These are phyloP conservation scores for Populus hybrid DNA, from an alignment of 441 rosid species.

Conservation along the genomic window DNA sequence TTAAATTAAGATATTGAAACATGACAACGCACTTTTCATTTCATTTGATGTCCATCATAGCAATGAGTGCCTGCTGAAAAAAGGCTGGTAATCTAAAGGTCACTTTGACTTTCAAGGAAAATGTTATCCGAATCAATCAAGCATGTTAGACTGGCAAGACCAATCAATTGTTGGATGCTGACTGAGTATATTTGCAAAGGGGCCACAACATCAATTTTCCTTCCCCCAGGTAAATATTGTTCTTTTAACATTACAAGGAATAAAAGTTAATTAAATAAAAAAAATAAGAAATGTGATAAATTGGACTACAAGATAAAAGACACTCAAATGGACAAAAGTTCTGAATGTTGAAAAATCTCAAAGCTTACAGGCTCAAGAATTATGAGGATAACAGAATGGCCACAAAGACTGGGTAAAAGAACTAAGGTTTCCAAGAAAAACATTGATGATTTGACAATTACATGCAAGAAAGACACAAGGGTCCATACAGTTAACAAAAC, in stretches of 20 bases:
- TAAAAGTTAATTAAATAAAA: not conserved
- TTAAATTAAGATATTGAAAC: not conserved
- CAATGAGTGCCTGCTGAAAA: constrained; percentile 7
- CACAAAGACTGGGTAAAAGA: not conserved
- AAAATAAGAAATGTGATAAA: not conserved
- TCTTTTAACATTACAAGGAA: not conserved
- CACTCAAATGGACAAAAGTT: not conserved
- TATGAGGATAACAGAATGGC: not conserved
- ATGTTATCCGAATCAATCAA: not conserved
- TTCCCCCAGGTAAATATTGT: not conserved
- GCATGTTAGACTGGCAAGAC: not conserved
- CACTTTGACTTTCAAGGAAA: not conserved
- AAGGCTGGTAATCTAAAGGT: not conserved
- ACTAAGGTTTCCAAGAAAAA: not conserved
- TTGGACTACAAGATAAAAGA: not conserved
- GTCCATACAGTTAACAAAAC: constrained; percentile 20
- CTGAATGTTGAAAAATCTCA: not conserved
- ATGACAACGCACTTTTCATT: not conserved
- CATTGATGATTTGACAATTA: not conserved
- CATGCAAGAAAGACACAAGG: not conserved
- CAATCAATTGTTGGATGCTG: not conserved
- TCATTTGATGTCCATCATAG: not conserved
- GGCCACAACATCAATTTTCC: not conserved
- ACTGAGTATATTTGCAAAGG: not conserved
- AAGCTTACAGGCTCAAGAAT: constrained; percentile 3